Conservation (phyloP, 2,329 filamentous ascomycete species). For the Rutstroemia sp. region DNA sequence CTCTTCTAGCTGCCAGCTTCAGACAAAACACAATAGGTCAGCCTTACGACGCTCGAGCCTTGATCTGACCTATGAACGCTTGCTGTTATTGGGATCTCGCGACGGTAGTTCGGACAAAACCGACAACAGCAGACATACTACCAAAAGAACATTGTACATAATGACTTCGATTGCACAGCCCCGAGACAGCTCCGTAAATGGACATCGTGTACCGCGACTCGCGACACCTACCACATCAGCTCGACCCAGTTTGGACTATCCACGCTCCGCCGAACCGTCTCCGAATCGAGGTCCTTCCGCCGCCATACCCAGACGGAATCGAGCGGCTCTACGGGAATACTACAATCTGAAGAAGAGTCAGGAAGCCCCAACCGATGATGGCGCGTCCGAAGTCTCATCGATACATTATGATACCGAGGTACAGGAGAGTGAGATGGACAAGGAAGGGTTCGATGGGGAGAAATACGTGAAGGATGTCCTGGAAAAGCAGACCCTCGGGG, state of each 20-base stretch:
- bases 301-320: constrained; percentile 44
- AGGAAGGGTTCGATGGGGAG: constrained; percentile 63
- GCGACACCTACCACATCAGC: constrained; percentile 66
- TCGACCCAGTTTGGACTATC: constrained; percentile 64
- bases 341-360: constrained; percentile 65
- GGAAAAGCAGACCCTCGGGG: constrained; percentile 55
- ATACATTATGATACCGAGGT: constrained; percentile 44
- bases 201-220: constrained; percentile 49
- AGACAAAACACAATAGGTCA: too few species aligned
- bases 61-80: too few species aligned
- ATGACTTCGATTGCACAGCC: constrained; percentile 63
- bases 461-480: constrained; percentile 58
- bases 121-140: neutral
- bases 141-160: constrained; percentile 10
- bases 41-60: too few species aligned
- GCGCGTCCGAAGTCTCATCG: constrained; percentile 27
- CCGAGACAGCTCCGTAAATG: constrained; percentile 49
- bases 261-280: constrained; percentile 52
- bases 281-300: constrained; percentile 36
- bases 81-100: too few species aligned
- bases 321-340: constrained; percentile 85
- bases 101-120: too few species aligned
- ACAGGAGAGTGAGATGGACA: constrained; percentile 65
- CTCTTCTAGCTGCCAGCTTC: too few species aligned
- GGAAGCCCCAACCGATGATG: constrained; percentile 16